Evolutionary conservation across 495 filamentous ascomycete genomes (phyloP).

Genomic region (Trichoderma reesei): DNA sequence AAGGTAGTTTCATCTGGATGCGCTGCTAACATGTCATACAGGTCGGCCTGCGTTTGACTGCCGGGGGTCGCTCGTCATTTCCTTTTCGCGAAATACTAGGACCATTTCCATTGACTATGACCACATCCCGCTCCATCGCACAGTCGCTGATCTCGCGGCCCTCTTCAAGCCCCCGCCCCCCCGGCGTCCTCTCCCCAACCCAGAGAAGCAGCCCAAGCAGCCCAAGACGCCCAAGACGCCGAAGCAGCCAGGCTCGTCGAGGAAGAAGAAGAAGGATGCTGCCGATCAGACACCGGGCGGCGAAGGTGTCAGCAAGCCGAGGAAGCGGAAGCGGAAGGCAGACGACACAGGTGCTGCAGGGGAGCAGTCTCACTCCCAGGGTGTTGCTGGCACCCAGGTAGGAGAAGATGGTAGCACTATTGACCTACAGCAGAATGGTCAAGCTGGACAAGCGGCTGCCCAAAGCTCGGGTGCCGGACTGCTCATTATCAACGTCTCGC

Average conservation of each 20-base stretch:
- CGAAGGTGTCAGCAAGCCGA: conserved; percentile 14
- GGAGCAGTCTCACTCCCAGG: not conserved
- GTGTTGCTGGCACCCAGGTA: conserved; percentile 14
- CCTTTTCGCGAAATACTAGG: conserved; percentile 30
- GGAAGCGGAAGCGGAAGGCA: conserved; percentile 25
- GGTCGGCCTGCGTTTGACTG: conserved; percentile 43
- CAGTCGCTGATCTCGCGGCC: conserved; percentile 27
- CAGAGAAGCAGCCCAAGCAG: not conserved
- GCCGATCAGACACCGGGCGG: conserved; percentile 38
- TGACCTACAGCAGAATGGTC: conserved; percentile 12
- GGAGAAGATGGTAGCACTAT: not conserved
- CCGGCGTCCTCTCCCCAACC: not conserved
- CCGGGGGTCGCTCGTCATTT: conserved; percentile 33
- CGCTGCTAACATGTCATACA: conserved; percentile 18
- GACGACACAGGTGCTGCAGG: not conserved
- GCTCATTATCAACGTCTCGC: conserved; percentile 28
- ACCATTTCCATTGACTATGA: conserved; percentile 36
- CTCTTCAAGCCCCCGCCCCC: not conserved
- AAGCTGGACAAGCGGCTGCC: conserved; percentile 13
- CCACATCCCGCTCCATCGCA: conserved; percentile 38
- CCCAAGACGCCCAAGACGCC: conserved; percentile 3
- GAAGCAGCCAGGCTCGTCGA: conserved; percentile 34
- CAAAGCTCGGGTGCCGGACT: conserved; percentile 12
- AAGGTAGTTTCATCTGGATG: not conserved
- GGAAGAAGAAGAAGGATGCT: conserved; percentile 41